Evolutionary conservation across 441 rosid genomes (phyloP).

Genomic region (Erysimum cheiri): DNA sequence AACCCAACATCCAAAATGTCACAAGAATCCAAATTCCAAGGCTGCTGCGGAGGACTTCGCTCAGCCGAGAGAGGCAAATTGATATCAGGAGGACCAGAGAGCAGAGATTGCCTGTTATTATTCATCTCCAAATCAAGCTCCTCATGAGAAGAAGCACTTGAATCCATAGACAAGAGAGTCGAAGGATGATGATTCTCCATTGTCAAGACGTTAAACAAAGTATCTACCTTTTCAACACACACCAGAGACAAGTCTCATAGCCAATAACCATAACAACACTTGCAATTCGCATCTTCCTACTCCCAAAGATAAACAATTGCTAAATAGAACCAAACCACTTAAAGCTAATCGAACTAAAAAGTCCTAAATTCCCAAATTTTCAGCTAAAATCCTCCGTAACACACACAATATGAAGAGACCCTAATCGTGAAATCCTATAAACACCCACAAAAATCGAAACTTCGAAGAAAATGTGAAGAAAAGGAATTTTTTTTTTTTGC

Average conservation of each 20-base stretch:
- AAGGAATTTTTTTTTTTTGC: not conserved
- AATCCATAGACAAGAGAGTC: constrained; percentile 74
- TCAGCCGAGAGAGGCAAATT: constrained; percentile 67
- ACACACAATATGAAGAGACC: constrained; percentile 9
- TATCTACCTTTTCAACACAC: constrained; percentile 52
- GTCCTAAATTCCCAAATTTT: not conserved
- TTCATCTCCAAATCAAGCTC: constrained; percentile 71
- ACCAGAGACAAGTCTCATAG: constrained; percentile 26
- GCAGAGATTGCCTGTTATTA: constrained; percentile 52
- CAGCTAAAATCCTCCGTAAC: constrained; percentile 7
- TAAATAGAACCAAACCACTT: not conserved
- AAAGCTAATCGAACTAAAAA: not conserved
- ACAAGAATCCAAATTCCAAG: constrained; percentile 56
- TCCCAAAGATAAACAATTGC: constrained; percentile 7
- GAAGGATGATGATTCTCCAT: constrained; percentile 80
- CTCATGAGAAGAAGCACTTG: constrained; percentile 65
- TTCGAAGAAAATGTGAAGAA: not conserved
- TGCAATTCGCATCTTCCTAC: constrained; percentile 31
- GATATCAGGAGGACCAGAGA: constrained; percentile 74
- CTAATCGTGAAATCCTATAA: constrained; percentile 13
- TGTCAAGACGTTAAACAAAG: constrained; percentile 50
- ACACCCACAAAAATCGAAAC: constrained; percentile 1
- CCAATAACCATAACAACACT: constrained; percentile 22
- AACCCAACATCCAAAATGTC: constrained; percentile 71
- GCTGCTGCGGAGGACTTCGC: constrained; percentile 57